Conservation (phyloP, 2,329 filamentous ascomycete species). For the Myrmaecium sp. region DNA sequence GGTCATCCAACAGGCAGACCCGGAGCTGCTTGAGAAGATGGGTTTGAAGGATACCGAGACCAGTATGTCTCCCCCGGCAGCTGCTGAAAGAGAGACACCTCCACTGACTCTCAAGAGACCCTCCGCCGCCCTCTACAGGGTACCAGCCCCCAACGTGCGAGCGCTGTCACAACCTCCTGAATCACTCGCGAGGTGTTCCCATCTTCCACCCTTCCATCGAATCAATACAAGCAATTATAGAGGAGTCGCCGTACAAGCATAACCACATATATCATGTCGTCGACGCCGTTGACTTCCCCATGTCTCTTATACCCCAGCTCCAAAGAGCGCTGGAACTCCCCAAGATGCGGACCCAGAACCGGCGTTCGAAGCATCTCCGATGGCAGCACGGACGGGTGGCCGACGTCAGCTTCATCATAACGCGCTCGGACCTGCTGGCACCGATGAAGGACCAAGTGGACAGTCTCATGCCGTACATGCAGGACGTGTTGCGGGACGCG, state of each 20-base stretch:
- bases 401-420: constrained; percentile 82
- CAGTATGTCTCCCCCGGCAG: background rate
- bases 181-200: constrained; percentile 54
- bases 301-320: constrained; percentile 73
- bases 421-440: constrained; percentile 69
- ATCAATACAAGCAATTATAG: constrained; percentile 66
- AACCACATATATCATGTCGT: constrained; percentile 94
- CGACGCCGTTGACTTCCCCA: constrained; percentile 90
- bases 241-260: constrained; percentile 72
- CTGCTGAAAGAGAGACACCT: constrained; percentile 4
- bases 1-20: constrained; percentile 15
- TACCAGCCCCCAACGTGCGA: constrained; percentile 53
- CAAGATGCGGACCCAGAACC: constrained; percentile 61
- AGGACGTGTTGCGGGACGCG: constrained; percentile 57
- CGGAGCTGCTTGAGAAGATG: constrained; percentile 13
- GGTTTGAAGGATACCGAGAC: constrained; percentile 10
- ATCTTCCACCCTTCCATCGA: constrained; percentile 71
- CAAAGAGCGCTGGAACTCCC: constrained; percentile 53
- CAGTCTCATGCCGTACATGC: constrained; percentile 67
- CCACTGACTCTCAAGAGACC: constrained; percentile 3
- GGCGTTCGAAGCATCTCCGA: constrained; percentile 50
- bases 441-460: constrained; percentile 75
- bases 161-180: constrained; percentile 65
- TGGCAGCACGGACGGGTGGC: constrained; percentile 52
- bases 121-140: constrained; percentile 8